These are phyloP conservation scores for Arachnopeziza araneosa DNA, from an alignment of 2,329 filamentous ascomycete genomes.

Conservation along the genomic window DNA sequence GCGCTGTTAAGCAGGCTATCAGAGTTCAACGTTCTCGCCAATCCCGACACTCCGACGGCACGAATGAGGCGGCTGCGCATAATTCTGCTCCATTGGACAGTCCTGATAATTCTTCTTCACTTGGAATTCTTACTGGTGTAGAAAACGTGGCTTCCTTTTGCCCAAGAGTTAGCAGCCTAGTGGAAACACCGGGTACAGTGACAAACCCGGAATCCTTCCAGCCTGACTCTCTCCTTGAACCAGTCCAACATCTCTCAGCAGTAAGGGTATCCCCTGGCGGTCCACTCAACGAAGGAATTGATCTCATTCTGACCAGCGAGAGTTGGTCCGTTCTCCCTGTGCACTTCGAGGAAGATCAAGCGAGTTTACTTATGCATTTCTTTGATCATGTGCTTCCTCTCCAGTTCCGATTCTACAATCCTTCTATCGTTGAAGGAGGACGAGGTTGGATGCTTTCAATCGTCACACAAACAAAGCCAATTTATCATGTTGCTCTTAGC, in stretches of 20 bases:
- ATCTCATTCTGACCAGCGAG: not conserved
- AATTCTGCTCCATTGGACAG: not conserved
- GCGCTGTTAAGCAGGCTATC: conserved; percentile 48
- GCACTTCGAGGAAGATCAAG: conserved; percentile 8
- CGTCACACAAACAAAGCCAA: conserved; percentile 48
- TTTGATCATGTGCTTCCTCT: conserved; percentile 57
- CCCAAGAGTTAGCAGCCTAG: not conserved
- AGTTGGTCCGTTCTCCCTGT: not conserved
- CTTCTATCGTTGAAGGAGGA: conserved; percentile 46
- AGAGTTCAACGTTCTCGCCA: conserved; percentile 25
- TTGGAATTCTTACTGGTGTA: not conserved
- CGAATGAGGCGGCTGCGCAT: not conserved
- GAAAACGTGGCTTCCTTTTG: not conserved
- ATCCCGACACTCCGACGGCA: not conserved
- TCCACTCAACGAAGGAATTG: not conserved
- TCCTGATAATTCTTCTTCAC: not conserved
- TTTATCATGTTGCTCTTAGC: conserved; percentile 50
- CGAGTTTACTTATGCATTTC: conserved; percentile 48
- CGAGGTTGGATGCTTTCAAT: conserved; percentile 55
- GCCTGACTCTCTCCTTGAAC: not conserved
- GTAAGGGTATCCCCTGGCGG: not conserved
- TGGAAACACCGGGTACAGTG: not conserved
- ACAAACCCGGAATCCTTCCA: not conserved
- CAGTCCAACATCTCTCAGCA: not conserved
- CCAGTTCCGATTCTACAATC: conserved; percentile 56